phyloP scores from a whole-genome alignment of 257 asterid genomes.

The Prunella vulgaris region DNA sequence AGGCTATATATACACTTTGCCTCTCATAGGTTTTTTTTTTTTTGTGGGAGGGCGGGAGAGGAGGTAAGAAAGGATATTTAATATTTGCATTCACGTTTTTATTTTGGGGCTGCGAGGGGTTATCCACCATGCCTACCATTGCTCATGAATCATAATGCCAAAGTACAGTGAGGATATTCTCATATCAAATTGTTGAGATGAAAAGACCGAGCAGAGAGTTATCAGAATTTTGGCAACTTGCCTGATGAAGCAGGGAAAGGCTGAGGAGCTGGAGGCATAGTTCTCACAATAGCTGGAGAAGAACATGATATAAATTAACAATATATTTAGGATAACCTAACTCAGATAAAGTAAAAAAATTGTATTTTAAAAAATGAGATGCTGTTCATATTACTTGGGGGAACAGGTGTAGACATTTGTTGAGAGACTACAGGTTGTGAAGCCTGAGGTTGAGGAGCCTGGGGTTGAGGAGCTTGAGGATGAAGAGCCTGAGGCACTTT shows the following conservation, averaged over 20 bases:
- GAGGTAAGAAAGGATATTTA: no score
- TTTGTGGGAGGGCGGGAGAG: no score
- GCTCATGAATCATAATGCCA: neutral
- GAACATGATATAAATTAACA: conserved; percentile 15
- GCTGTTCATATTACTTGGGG: conserved; percentile 31
- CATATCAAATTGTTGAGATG: neutral
- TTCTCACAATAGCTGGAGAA: conserved; percentile 39
- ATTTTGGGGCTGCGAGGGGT: neutral
- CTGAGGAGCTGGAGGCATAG: conserved; percentile 46
- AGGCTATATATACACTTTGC: no score
- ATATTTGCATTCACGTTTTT: no score
- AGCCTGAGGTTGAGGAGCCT: conserved; percentile 29
- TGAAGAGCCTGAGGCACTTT: conserved; percentile 43
- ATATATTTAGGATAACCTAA: conserved; percentile 6
- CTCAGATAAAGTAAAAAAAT: conserved; percentile 4
- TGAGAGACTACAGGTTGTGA: neutral
- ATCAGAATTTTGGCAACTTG: conserved; percentile 22
- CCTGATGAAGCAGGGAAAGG: conserved; percentile 59
- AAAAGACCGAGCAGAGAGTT: neutral
- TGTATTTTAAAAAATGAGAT: conserved; percentile 9
- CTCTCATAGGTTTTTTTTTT: no score
- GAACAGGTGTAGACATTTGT: conserved; percentile 8
- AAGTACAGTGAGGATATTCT: neutral
- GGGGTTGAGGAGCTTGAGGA: conserved; percentile 32
- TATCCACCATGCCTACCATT: neutral